A percentile compares a stretch with the other conserved stretches of the same genome.
Evolutionary conservation across 805 yeast genomes (phyloP).

Genomic region (Metschnikowia hibisci): DNA sequence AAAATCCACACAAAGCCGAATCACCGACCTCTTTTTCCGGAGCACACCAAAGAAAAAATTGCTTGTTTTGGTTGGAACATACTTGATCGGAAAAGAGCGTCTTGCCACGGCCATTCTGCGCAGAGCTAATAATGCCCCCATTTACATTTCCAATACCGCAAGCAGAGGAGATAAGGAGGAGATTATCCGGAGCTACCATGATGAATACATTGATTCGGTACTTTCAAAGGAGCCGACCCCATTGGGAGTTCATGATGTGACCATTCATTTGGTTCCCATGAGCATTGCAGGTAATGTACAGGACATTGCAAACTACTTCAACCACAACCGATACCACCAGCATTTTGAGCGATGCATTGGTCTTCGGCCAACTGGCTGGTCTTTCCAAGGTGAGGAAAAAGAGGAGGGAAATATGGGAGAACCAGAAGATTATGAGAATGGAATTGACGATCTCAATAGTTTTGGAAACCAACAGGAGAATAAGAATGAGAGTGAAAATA

Average conservation of each 20-base stretch:
- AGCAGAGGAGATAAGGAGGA: constrained; percentile 38
- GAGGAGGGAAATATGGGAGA: constrained; percentile 10
- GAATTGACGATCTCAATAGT: neutral
- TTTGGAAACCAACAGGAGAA: no score
- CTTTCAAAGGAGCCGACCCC: constrained; percentile 34
- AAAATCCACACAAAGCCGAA: constrained; percentile 31
- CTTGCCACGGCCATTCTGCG: constrained; percentile 67
- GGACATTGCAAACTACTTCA: constrained; percentile 47
- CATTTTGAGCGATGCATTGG: constrained; percentile 64
- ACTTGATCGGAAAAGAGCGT: constrained; percentile 89
- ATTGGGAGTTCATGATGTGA: constrained; percentile 43
- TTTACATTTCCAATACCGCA: constrained; percentile 50
- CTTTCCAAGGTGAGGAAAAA: constrained; percentile 34
- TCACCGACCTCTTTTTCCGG: constrained; percentile 32
- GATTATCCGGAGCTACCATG: constrained; percentile 45
- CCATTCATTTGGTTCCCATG: constrained; percentile 71
- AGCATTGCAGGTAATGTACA: constrained; percentile 45
- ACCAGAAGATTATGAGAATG: neutral
- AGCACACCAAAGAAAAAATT: constrained; percentile 29
- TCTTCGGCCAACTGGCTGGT: constrained; percentile 90
- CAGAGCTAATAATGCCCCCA: constrained; percentile 43
- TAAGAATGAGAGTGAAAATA: neutral
- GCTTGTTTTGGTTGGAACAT: constrained; percentile 75
- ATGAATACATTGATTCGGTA: constrained; percentile 34
- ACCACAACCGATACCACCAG: constrained; percentile 38